Evolutionary conservation across 2,329 filamentous ascomycete species (phyloP), one percentile per base, ranked within the genome.

Genomic region (Trichophyton equinum): DNA sequence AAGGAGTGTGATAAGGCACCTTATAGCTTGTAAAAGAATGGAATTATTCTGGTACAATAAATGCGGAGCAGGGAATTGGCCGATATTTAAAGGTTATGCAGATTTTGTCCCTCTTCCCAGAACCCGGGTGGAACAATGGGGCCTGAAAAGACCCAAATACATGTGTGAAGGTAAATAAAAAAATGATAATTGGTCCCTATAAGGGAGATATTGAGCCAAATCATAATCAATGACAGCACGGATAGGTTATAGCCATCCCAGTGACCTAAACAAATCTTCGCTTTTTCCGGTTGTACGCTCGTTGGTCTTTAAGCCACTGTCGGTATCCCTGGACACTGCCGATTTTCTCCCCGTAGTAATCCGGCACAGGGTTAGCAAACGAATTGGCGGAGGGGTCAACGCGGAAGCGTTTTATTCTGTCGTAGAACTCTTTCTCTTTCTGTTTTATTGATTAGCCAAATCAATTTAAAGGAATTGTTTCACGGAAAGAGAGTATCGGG

Each of bases 301-400:
- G 82, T 79, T 97, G 94, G 71, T 99, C 94, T 80, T 96, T 97
- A 70, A 99, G 77, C 94, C 94, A 99, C 73, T 90, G 86, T 69
- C 94, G 81, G 74, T 97, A 99, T 55, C 89, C 91, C 60, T 85
- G 81, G 22, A 97, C 90, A 69, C 91, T 96, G 58, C 88, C 89
- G 68, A 99, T 96, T 81, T 96, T 97, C 78, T 99, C 94, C 68
- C 94, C 94, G 70, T 99, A 99, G 76, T 96, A 99, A 73, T 99
- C 94, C 49, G 92, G 91, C 0, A 96, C 89, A 18, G 94, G 94
- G 77, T 97, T 97, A 59, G 89, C 84, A 67, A 94, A 86, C 46
- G 89, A 95, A 64, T 91, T 95, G 60, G 87, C 87, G 15, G 86
- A 88, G 2, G 94, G 92, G 73, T 99, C 92, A 64, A 95, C 92